Conservation (phyloP, 768 basidiomycete species). For the Mycena maculata region DNA sequence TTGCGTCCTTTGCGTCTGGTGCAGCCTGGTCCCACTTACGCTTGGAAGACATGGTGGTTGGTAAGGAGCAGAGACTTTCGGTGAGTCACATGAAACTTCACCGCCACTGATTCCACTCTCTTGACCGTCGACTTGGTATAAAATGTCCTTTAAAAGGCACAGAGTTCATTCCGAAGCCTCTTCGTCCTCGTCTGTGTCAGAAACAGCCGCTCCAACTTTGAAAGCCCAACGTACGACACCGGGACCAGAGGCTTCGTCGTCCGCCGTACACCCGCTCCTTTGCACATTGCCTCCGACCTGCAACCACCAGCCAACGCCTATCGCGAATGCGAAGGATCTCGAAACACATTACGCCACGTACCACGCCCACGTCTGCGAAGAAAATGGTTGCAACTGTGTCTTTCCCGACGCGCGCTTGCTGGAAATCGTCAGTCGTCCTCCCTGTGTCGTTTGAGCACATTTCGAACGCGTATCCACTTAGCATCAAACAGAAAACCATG, state of each 20-base stretch:
- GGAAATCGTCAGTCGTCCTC: slow-evolving; percentile 73
- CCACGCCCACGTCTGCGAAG: slow-evolving; percentile 86
- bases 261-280: slow-evolving; percentile 56
- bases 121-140: background rate
- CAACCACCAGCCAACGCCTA: slow-evolving; percentile 70
- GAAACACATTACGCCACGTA: slow-evolving; percentile 87
- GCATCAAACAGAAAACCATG: slow-evolving; percentile 91
- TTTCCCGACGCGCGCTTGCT: slow-evolving; percentile 87
- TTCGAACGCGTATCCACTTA: slow-evolving; percentile 40
- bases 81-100: slow-evolving; percentile 1
- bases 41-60: slow-evolving; percentile 30
- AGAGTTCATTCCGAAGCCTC: slow-evolving; percentile 52
- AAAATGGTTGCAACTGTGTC: slow-evolving; percentile 76
- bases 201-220: slow-evolving; percentile 37
- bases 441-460: slow-evolving; percentile 1
- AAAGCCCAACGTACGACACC: slow-evolving; percentile 47
- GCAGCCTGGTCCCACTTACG: slow-evolving; percentile 58
- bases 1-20: slow-evolving; percentile 62
- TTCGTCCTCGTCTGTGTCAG: slow-evolving; percentile 47
- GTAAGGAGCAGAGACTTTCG: background rate
- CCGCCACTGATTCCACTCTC: background rate
- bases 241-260: slow-evolving; percentile 26
- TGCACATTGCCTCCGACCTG: slow-evolving; percentile 90
- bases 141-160: slow-evolving; percentile 48
- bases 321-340: slow-evolving; percentile 74